These are phyloP conservation scores for Hymenoscyphus albidus DNA, from an alignment of 2,329 filamentous ascomycete species.

Conservation along the genomic window DNA sequence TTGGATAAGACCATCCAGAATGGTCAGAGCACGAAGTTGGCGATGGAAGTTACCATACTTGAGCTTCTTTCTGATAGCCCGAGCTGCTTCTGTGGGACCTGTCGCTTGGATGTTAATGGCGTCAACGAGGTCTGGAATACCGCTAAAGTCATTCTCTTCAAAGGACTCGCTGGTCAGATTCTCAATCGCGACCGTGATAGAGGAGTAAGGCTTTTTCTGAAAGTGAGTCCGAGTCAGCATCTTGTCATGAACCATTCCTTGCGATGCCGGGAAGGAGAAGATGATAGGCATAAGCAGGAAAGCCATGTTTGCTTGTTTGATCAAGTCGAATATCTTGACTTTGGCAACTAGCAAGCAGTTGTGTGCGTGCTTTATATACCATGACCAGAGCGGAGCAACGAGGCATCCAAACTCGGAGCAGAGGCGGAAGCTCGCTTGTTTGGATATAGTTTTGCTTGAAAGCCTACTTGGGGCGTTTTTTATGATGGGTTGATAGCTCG, in stretches of 20 bases:
- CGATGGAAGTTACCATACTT: slow-evolving; percentile 96
- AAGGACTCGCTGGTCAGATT: slow-evolving; percentile 84
- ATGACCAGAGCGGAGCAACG: neutral
- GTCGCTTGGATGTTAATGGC: slow-evolving; percentile 80
- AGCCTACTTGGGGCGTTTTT: neutral
- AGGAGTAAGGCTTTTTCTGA: slow-evolving; percentile 84
- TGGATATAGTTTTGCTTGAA: neutral
- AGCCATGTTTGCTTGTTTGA: neutral
- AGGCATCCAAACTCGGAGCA: neutral
- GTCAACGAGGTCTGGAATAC: slow-evolving; percentile 91
- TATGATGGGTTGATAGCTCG: neutral
- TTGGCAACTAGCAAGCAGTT: neutral
- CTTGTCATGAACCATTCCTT: neutral
- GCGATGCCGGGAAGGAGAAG: neutral
- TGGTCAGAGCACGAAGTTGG: slow-evolving; percentile 80
- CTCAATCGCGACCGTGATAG: slow-evolving; percentile 89
- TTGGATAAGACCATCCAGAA: slow-evolving; percentile 90
- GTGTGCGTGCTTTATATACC: neutral
- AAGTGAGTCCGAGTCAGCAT: slow-evolving; percentile 17
- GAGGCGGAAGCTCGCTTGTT: neutral
- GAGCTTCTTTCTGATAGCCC: slow-evolving; percentile 94
- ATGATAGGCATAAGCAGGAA: neutral
- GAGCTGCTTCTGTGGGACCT: slow-evolving; percentile 82
- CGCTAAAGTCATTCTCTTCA: slow-evolving; percentile 85
- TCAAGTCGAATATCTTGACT: neutral